Conservation (phyloP, 2,329 filamentous ascomycete genomes). For the Diplodia intermedia region DNA sequence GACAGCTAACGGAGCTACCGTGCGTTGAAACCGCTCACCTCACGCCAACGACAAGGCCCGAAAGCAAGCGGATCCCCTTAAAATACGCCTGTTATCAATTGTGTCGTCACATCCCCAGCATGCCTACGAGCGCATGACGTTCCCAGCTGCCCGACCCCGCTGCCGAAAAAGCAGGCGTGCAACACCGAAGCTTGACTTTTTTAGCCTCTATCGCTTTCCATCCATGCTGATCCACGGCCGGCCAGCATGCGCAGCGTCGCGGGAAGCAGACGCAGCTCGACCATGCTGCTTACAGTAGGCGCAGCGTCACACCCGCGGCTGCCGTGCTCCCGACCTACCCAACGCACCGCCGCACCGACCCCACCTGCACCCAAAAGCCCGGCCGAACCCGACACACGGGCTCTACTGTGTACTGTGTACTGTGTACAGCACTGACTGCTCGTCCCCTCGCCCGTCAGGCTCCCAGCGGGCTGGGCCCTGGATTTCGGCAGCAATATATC, state of each 20-base stretch:
- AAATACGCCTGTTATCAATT: neutral
- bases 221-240: neutral
- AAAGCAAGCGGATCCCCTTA: constrained; percentile 5
- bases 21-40: constrained; percentile 21
- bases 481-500: constrained; percentile 10
- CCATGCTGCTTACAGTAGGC: constrained; percentile 1
- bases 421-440: neutral
- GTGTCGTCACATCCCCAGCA: neutral
- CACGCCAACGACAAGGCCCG: constrained; percentile 17
- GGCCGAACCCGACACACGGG: constrained; percentile 1
- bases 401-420: neutral
- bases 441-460: neutral
- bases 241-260: neutral
- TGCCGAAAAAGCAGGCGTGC: neutral
- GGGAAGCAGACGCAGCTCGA: constrained; percentile 3
- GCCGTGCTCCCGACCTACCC: constrained; percentile 5
- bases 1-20: constrained; percentile 5
- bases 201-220: neutral
- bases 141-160: neutral
- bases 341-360: neutral
- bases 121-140: neutral
- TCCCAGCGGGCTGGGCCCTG: neutral
- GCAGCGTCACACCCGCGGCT: constrained; percentile 20
- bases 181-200: neutral
- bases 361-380: neutral